These are phyloP conservation scores for Aspergillus taichungensis DNA, from an alignment of 495 filamentous ascomycete genomes.

Conservation along the genomic window DNA sequence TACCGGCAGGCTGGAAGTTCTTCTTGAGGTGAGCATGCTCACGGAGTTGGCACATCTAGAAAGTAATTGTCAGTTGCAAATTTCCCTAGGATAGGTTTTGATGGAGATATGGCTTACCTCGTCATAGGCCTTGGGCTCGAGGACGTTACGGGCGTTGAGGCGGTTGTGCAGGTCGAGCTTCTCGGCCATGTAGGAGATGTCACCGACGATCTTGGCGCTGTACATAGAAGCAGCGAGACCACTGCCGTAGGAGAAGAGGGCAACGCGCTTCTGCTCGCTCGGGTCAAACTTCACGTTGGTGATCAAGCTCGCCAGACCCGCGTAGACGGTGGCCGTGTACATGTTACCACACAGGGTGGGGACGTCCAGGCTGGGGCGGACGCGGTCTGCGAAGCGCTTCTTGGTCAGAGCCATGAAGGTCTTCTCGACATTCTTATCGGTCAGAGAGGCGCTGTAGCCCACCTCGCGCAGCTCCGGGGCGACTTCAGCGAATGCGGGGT, in stretches of 20 bases:
- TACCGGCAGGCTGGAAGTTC: constrained; percentile 71
- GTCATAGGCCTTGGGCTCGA: constrained; percentile 81
- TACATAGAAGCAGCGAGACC: constrained; percentile 87
- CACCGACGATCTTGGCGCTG: constrained; percentile 74
- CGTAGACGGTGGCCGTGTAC: constrained; percentile 95
- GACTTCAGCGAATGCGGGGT: constrained; percentile 75
- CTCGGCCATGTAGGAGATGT: constrained; percentile 65
- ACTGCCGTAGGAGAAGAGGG: constrained; percentile 90
- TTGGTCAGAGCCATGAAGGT: constrained; percentile 91
- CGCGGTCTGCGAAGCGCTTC: constrained; percentile 87
- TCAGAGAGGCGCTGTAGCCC: constrained; percentile 75
- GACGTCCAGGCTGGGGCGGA: constrained; percentile 74
- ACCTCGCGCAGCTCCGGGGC: constrained; percentile 78
- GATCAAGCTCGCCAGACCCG: constrained; percentile 69
- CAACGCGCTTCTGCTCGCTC: constrained; percentile 78
- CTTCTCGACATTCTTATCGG: constrained; percentile 94
- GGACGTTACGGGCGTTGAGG: constrained; percentile 58
- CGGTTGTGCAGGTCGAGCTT: constrained; percentile 72
- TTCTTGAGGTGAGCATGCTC: constrained; percentile 94
- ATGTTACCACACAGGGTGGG: constrained; percentile 97
- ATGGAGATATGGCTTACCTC: constrained; percentile 44
- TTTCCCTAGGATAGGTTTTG: neutral
- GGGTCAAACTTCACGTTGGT: constrained; percentile 59
- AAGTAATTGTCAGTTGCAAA: constrained; percentile 3
- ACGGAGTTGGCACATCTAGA: constrained; percentile 85